Evolutionary conservation across 2,329 filamentous ascomycete species (phyloP).

Genomic region (Epicoccum sorghinum): DNA sequence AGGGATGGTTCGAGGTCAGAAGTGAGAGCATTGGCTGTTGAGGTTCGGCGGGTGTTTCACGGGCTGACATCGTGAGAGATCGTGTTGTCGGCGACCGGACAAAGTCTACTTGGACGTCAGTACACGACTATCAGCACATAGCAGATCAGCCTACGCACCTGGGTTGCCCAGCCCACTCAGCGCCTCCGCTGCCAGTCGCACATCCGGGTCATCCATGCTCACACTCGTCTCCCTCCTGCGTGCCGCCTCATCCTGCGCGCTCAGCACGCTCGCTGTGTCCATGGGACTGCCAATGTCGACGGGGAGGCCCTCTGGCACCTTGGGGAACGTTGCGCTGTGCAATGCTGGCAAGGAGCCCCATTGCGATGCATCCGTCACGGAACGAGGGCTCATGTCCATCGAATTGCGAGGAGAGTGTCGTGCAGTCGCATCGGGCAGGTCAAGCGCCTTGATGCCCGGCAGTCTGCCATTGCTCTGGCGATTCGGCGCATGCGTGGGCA

Average conservation of each 20-base stretch:
- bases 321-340: conserved; percentile 37
- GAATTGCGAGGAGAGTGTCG: conserved; percentile 34
- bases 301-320: conserved; percentile 38
- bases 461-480: conserved; percentile 39
- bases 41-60: conserved; percentile 55
- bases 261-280: conserved; percentile 52
- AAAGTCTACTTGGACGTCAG: conserved; percentile 47
- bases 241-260: conserved; percentile 45
- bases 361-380: conserved; percentile 28
- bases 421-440: conserved; percentile 42
- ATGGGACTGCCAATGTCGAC: conserved; percentile 52
- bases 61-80: conserved; percentile 40
- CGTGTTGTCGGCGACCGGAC: conserved; percentile 48
- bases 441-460: conserved; percentile 54
- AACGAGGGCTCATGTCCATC: conserved; percentile 46
- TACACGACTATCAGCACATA: not conserved
- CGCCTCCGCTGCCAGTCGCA: conserved; percentile 57
- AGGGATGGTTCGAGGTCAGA: conserved; percentile 84
- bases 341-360: conserved; percentile 36
- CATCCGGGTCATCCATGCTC: conserved; percentile 57
- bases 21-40: conserved; percentile 84
- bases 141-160: conserved; percentile 44
- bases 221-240: conserved; percentile 47
- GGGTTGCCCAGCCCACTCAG: conserved; percentile 57
- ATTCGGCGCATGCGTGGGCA: conserved; percentile 47